Evolutionary conservation across 2,329 filamentous ascomycete genomes (phyloP), one percentile per base, ranked within the genome.

Genomic region (Trichoderma hamatum): DNA sequence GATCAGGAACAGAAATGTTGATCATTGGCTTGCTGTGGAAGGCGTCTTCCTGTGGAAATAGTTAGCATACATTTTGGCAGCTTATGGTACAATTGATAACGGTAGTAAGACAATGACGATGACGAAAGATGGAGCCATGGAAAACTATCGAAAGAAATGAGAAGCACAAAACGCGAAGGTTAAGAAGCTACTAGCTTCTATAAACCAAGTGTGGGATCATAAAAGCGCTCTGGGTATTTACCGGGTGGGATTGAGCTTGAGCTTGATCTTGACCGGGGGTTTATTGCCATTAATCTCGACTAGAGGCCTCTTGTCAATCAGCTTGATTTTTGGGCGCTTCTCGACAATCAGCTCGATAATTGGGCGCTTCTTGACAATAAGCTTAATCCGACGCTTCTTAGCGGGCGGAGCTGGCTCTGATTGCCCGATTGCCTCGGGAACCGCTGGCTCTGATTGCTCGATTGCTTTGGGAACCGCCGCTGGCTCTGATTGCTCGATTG

Each of bases 21-120:
- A 99, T 91, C 21, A 93, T 93, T 24, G 95, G 94, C 69, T 94
- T 90, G 71, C 87, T 86, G 76, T 94, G 89, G 78, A 97, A 99
- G 5, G 86, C 84, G 71, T 98, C 96, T 83, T 98, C 96, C 94
- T 98, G 61, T 16, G 30, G 19, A 3, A 67, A 26, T 5, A 21
- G 69, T 77, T 70, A 78, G 75, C 24, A 56, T 34, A 21, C 3
- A 6, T 30, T 24, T 30, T 11, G 30, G 10, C 13, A 46, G 51
- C 46, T 24, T 16, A 26, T 21, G 16, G 19, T 28, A 4, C 4
- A 58, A 56, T 26, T 24, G n/a, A 39, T 5, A 16, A 52, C 16
- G 16, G 19, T 43, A 14, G 32, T 30, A 6, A 4, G 39, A 21
- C n/a, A 36, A n/a, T 11, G 28, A 62, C 46, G 13, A 21, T 26